Evolutionary conservation across 306 rosid species (phyloP).

Genomic region (Morella rubra): DNA sequence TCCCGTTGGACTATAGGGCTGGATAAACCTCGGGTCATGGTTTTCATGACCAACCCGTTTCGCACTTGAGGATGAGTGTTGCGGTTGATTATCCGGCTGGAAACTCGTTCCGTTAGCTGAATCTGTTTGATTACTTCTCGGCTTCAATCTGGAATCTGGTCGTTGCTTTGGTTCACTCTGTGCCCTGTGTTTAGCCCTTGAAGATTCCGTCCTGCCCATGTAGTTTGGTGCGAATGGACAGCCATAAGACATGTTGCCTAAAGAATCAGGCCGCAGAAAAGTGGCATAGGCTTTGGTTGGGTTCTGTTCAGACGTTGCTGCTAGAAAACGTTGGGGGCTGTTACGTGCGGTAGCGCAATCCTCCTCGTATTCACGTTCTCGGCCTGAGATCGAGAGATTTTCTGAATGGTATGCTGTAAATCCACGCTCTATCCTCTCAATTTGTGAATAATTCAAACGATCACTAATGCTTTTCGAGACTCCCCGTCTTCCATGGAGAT

Average conservation of each 20-base stretch:
- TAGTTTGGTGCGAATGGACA: conserved; percentile 53
- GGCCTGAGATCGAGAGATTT: conserved; percentile 38
- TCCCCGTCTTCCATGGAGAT: conserved; percentile 35
- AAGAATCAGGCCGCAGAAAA: conserved; percentile 34
- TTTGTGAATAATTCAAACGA: conserved; percentile 38
- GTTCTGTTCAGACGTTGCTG: conserved; percentile 29
- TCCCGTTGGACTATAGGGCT: conserved; percentile 39
- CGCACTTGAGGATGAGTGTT: conserved; percentile 35
- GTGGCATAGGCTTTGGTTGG: conserved; percentile 33
- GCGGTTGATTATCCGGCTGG: conserved; percentile 41
- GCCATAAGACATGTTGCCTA: conserved; percentile 20
- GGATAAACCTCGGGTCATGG: conserved; percentile 50
- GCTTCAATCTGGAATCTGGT: conserved; percentile 39
- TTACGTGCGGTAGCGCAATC: conserved; percentile 33
- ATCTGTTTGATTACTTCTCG: conserved; percentile 44
- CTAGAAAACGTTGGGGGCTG: conserved; percentile 35
- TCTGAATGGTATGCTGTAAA: conserved; percentile 36
- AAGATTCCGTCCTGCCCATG: conserved; percentile 75
- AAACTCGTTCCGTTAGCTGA: conserved; percentile 6
- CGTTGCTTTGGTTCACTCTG: conserved; percentile 87
- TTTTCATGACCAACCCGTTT: conserved; percentile 34
- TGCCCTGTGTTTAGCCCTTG: conserved; percentile 72
- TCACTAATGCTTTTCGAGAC: conserved; percentile 52
- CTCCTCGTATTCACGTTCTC: conserved; percentile 30
- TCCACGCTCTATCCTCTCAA: conserved; percentile 38